phyloP scores from a whole-genome alignment of 257 asterid species.

The Lycium ferocissimum region DNA sequence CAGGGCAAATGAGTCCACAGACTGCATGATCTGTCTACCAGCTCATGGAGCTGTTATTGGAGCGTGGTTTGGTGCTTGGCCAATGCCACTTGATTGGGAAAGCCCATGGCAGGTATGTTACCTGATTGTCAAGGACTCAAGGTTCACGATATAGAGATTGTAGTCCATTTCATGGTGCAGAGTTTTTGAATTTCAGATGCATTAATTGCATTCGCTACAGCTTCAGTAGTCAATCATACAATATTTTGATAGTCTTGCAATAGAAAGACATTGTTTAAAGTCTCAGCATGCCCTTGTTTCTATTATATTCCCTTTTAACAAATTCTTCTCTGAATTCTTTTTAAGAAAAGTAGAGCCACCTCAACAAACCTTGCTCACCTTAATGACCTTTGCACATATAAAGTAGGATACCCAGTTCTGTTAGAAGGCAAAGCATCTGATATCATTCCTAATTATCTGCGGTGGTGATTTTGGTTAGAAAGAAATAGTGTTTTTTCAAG shows the following conservation, averaged over 20 bases:
- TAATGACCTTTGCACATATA: not conserved
- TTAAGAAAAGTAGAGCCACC: not conserved
- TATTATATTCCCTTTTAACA: not conserved
- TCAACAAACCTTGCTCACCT: not conserved
- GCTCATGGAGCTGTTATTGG: constrained; percentile 92
- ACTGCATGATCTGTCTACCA: constrained; percentile 73
- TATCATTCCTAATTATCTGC: not conserved
- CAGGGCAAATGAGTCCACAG: constrained; percentile 63
- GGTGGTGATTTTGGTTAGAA: not conserved
- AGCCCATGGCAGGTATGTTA: constrained; percentile 88
- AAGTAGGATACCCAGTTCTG: not conserved
- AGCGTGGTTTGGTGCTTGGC: constrained; percentile 99
- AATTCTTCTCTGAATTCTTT: not conserved
- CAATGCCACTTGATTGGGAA: constrained; percentile 99
- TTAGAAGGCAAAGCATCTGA: not conserved
- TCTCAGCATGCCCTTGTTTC: not conserved
- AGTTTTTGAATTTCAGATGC: not conserved
- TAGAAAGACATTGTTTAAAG: not conserved
- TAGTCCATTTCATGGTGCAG: not conserved
- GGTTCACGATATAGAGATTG: constrained; percentile 14
- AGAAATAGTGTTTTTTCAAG: not conserved
- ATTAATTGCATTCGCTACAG: not conserved
- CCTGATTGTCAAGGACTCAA: constrained; percentile 21
- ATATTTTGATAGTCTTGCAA: not conserved
- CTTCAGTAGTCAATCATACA: not conserved